A percentile compares a stretch with the other conserved stretches of the same genome.
phyloP scores from a whole-genome alignment of 495 filamentous ascomycete genomes.

The Endocarpon pusillum region DNA sequence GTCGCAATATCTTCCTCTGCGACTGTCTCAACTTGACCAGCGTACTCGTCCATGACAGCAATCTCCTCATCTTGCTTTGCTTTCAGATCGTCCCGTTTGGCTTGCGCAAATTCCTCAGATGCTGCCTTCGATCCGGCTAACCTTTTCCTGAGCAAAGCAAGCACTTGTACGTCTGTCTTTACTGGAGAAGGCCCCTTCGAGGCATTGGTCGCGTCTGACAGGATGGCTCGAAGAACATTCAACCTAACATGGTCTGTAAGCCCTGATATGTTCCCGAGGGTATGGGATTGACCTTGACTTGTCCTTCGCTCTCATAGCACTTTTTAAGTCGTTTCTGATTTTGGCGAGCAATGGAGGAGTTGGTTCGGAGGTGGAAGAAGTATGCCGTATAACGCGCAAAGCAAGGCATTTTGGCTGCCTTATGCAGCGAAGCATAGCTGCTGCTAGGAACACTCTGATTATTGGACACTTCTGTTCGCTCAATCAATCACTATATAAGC shows the following conservation, averaged over 20 bases:
- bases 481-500: too few relatives aligned
- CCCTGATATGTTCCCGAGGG: background rate
- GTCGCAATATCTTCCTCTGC: conserved; percentile 30
- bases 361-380: conserved; percentile 23
- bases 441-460: too few relatives aligned
- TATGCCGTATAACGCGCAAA: conserved; percentile 22
- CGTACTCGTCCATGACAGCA: conserved; percentile 39
- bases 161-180: conserved; percentile 37
- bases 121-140: conserved; percentile 29
- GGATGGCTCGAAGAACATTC: conserved; percentile 40
- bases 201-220: conserved; percentile 45
- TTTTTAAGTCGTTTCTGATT: conserved; percentile 40
- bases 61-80: conserved; percentile 40
- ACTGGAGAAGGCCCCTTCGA: conserved; percentile 42
- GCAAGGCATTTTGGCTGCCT: too few relatives aligned
- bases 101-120: conserved; percentile 31
- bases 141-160: conserved; percentile 41
- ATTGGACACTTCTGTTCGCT: too few relatives aligned
- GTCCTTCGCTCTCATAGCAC: conserved; percentile 44
- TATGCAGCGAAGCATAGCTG: too few relatives aligned
- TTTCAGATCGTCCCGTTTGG: conserved; percentile 36
- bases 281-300: conserved; percentile 24
- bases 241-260: conserved; percentile 16
- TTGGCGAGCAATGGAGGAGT: conserved; percentile 31
- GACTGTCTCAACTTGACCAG: conserved; percentile 31